Conservation (phyloP, 768 basidiomycete species). For the Suillus variegatus region DNA sequence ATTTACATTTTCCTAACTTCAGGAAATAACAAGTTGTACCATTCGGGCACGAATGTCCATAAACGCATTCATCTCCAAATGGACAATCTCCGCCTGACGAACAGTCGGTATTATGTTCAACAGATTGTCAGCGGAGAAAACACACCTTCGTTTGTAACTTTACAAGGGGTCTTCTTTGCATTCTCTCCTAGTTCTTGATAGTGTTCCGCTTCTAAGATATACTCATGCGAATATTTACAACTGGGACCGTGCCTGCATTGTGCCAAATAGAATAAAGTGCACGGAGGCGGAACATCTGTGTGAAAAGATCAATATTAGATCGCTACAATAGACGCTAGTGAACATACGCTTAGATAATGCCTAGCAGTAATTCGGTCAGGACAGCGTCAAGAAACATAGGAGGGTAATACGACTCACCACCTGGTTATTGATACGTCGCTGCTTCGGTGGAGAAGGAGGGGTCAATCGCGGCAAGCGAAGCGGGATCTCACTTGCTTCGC, state of each 20-base stretch:
- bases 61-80: constrained; percentile 61
- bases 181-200: constrained; percentile 53
- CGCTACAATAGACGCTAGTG: constrained; percentile 9
- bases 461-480: constrained; percentile 26
- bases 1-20: constrained; percentile 62
- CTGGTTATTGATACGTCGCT: constrained; percentile 51
- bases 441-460: constrained; percentile 36
- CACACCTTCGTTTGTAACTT: constrained; percentile 57
- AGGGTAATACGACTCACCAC: constrained; percentile 42
- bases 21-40: constrained; percentile 52
- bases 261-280: constrained; percentile 65
- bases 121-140: neutral
- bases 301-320: constrained; percentile 2
- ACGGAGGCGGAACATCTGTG: constrained; percentile 64
- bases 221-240: constrained; percentile 67
- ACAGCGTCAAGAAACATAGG: constrained; percentile 16
- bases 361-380: constrained; percentile 29
- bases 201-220: constrained; percentile 54
- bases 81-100: constrained; percentile 52
- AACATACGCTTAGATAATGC: constrained; percentile 63
- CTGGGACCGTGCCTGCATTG: constrained; percentile 58
- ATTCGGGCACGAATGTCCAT: constrained; percentile 41
- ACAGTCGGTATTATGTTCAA: constrained; percentile 10
- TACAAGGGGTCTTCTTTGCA: constrained; percentile 65
- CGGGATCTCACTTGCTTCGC: constrained; percentile 43